These are phyloP conservation scores for Geosmithia flava DNA, from an alignment of 2,329 filamentous ascomycete genomes.

Conservation along the genomic window DNA sequence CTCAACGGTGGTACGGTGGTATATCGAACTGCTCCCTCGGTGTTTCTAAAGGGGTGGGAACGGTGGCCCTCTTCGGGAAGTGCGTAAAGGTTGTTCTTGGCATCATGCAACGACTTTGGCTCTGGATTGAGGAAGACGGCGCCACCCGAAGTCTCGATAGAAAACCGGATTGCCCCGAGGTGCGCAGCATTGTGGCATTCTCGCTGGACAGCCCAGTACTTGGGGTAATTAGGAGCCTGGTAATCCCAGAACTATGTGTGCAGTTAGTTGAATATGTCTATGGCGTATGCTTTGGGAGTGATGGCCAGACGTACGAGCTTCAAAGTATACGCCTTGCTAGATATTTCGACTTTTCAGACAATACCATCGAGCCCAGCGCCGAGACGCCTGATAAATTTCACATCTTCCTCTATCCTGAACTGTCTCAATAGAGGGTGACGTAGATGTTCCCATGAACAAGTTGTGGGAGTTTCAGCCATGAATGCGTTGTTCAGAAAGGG, in stretches of 20 bases:
- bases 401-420: neutral
- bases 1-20: conserved; percentile 1
- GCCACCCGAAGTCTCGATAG: neutral
- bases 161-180: neutral
- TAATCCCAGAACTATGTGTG: conserved; percentile 5
- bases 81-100: neutral
- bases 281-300: neutral
- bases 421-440: neutral
- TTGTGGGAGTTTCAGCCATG: neutral
- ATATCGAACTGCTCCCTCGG: neutral
- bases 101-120: neutral
- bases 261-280: neutral
- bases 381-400: neutral
- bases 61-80: conserved; percentile 1
- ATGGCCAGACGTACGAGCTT: neutral
- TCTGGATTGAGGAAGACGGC: conserved; percentile 1
- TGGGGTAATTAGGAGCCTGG: neutral
- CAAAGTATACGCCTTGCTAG: neutral
- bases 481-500: neutral
- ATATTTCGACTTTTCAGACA: neutral
- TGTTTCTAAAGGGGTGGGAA: neutral
- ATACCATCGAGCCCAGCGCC: neutral
- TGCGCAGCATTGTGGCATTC: conserved; percentile 5
- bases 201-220: conserved; percentile 4
- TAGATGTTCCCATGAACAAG: neutral